phyloP scores from a whole-genome alignment of 352 stramenopile genomes.

The Phytopythium kandeliae region DNA sequence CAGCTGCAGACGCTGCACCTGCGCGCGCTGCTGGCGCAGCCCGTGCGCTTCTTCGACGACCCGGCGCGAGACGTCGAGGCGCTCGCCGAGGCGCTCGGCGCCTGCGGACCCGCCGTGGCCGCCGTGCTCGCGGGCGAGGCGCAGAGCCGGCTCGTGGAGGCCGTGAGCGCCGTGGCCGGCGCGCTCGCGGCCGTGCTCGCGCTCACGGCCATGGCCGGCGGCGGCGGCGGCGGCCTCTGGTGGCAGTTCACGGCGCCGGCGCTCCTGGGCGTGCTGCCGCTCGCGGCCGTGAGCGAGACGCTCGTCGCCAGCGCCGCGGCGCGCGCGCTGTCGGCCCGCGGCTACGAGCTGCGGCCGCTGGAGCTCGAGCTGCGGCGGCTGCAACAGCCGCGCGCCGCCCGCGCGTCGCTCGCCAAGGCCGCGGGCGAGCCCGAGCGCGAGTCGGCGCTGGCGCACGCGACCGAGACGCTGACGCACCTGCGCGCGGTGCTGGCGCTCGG shows the following conservation, averaged over 20 bases:
- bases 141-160: slow-evolving; percentile 39
- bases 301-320: background rate
- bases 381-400: too few relatives aligned
- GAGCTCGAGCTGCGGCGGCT: too few relatives aligned
- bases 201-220: slow-evolving; percentile 1
- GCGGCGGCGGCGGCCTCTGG: background rate
- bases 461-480: slow-evolving; percentile 1
- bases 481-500: background rate
- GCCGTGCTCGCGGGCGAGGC: slow-evolving; percentile 13
- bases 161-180: slow-evolving; percentile 6
- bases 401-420: too few relatives aligned
- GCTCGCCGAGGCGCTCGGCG: slow-evolving; percentile 46
- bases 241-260: slow-evolving; percentile 3
- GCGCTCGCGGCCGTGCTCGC: background rate
- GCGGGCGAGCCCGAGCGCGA: background rate
- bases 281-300: slow-evolving; percentile 3
- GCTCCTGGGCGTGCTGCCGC: background rate
- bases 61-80: slow-evolving; percentile 37
- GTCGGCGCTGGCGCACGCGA: background rate
- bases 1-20: slow-evolving; percentile 31
- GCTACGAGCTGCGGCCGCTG: background rate
- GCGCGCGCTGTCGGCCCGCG: background rate
- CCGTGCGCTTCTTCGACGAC: slow-evolving; percentile 68
- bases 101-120: slow-evolving; percentile 41
- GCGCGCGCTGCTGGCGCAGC: slow-evolving; percentile 32